phyloP scores from a whole-genome alignment of 352 stramenopile genomes.

The Blastocystis sp. region DNA sequence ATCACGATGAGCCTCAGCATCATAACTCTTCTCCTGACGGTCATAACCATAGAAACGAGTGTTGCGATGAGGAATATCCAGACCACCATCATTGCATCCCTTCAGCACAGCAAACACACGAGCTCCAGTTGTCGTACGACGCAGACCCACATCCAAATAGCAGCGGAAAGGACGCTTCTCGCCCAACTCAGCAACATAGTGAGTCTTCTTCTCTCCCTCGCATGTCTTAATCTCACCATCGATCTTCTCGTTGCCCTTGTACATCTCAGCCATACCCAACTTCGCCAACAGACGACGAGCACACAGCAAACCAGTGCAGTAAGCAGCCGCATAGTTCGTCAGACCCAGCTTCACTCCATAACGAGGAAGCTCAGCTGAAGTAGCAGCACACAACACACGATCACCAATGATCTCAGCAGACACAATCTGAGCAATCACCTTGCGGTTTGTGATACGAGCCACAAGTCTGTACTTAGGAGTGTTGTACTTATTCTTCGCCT shows the following conservation, averaged over 20 bases:
- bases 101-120: constrained; percentile 97
- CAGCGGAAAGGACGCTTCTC: constrained; percentile 96
- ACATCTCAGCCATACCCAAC: constrained; percentile 88
- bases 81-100: constrained; percentile 90
- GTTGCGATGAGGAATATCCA: constrained; percentile 95
- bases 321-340: constrained; percentile 98
- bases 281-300: constrained; percentile 90
- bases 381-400: constrained; percentile 84
- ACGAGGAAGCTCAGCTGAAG: constrained; percentile 87
- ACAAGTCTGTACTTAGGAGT: constrained; percentile 93
- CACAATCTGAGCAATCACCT: constrained; percentile 95
- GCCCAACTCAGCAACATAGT: constrained; percentile 95
- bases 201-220: constrained; percentile 84
- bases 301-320: constrained; percentile 88
- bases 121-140: constrained; percentile 90
- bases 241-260: constrained; percentile 73
- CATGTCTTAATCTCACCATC: constrained; percentile 87
- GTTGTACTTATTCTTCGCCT: constrained; percentile 99
- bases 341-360: constrained; percentile 91
- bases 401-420: constrained; percentile 96
- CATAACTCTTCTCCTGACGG: constrained; percentile 93
- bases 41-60: constrained; percentile 99
- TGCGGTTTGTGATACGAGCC: constrained; percentile 83
- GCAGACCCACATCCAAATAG: constrained; percentile 92
- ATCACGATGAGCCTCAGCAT: constrained; percentile 91